phyloP scores from a whole-genome alignment of 805 yeast genomes.

The Candida quercuum region DNA sequence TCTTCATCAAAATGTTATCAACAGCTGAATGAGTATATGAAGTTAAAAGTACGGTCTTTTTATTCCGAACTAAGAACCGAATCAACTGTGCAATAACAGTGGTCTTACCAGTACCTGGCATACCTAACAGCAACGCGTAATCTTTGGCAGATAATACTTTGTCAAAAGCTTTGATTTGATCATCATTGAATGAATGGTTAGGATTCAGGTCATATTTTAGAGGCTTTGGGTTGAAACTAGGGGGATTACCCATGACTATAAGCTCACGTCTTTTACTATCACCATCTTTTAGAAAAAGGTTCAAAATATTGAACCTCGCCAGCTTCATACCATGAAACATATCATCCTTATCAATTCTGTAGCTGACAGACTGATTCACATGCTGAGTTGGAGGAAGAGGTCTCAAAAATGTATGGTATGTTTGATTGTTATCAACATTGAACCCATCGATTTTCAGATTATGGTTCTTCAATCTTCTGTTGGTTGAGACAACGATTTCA shows the following conservation, averaged over 20 bases:
- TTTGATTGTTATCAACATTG: conserved; percentile 39
- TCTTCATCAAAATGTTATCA: conserved; percentile 80
- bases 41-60: conserved; percentile 68
- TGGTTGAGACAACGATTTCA: conserved; percentile 43
- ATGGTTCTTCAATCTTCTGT: conserved; percentile 44
- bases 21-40: conserved; percentile 96
- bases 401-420: conserved; percentile 42
- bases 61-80: conserved; percentile 48
- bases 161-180: conserved; percentile 67
- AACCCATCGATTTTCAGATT: conserved; percentile 33
- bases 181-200: conserved; percentile 47
- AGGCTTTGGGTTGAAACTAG: conserved; percentile 22
- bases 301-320: conserved; percentile 71
- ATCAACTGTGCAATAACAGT: conserved; percentile 81
- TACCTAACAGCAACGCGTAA: conserved; percentile 80
- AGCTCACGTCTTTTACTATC: conserved; percentile 27
- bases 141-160: conserved; percentile 62
- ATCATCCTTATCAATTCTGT: conserved; percentile 78
- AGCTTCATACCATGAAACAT: conserved; percentile 67
- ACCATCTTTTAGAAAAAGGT: conserved; percentile 49
- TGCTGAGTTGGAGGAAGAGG: conserved; percentile 13
- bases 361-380: conserved; percentile 24
- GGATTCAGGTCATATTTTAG: conserved; percentile 15
- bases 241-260: conserved; percentile 28
- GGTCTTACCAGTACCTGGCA: conserved; percentile 98